Evolutionary conservation across 805 yeast genomes (phyloP).

Genomic region (Crinitomyces ghanaensis): DNA sequence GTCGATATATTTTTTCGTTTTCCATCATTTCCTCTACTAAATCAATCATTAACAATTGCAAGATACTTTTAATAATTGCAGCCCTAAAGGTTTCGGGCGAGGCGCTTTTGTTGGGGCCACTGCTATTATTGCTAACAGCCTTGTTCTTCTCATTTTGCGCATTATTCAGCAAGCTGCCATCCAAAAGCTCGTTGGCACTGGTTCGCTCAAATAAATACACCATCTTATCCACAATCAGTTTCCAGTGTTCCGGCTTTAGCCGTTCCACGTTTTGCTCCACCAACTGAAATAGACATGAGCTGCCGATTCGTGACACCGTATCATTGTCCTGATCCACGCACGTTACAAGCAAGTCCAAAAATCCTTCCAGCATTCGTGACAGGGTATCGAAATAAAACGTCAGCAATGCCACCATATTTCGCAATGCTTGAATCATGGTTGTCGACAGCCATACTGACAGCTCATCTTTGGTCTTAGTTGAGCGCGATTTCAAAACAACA

Average conservation of each 20-base stretch:
- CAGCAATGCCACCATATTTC: constrained; percentile 75
- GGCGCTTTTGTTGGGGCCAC: constrained; percentile 13
- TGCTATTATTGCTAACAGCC: not conserved
- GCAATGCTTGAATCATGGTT: constrained; percentile 87
- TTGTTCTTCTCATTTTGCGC: not conserved
- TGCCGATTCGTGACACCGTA: constrained; percentile 89
- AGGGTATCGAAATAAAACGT: constrained; percentile 71
- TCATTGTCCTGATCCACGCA: constrained; percentile 97
- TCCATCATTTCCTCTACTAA: constrained; percentile 66
- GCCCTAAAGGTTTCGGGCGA: constrained; percentile 46
- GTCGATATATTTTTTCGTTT: constrained; percentile 48
- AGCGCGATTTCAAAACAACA: constrained; percentile 60
- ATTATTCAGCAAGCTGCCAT: constrained; percentile 10
- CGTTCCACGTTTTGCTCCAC: constrained; percentile 61
- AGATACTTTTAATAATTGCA: constrained; percentile 83
- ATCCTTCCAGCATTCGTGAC: constrained; percentile 64
- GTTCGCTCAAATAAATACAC: constrained; percentile 64
- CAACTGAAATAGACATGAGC: constrained; percentile 73
- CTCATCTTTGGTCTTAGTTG: constrained; percentile 73
- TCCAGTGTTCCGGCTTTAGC: constrained; percentile 66
- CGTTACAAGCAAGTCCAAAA: constrained; percentile 62
- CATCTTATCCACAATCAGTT: constrained; percentile 51
- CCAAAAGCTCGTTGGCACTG: constrained; percentile 74
- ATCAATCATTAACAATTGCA: constrained; percentile 83
- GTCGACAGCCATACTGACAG: constrained; percentile 94